Evolutionary conservation across 2,329 filamentous ascomycete genomes (phyloP), one percentile per base, ranked within the genome.

Genomic region (Amphichorda felina): DNA sequence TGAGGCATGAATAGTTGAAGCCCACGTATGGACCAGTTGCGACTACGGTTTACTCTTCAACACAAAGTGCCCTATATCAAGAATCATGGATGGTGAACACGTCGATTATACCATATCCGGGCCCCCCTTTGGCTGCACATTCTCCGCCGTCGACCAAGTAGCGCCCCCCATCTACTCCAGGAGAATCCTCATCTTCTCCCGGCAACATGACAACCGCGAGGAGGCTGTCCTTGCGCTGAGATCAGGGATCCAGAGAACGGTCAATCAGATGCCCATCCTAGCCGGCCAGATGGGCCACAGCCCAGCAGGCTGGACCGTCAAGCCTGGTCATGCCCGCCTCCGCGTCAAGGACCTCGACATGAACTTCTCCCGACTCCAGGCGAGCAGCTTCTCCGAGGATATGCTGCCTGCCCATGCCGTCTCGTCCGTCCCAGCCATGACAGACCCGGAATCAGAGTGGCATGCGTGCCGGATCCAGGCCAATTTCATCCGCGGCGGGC

Each of bases 71-170:
- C n/a, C n/a, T n/a, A n/a, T n/a, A n/a, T n/a, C n/a, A n/a, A n/a
- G n/a, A n/a, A 32, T 8, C 17, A 32, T 32, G 30, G 15, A 17
- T 21, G 30, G 17, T n/a, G n/a, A n/a, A 32, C 8, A 8, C 8
- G 17, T 32, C 17, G 30, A 32, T n/a, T 16, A 32, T 15, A 5
- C 11, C 15, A 17, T 32, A 8, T 32, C 30, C 10, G 30, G 30
- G 15, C 30, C 30, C 11, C 8, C 30, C 8, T 32, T 32, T 16
- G 11, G 8, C 7, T 32, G 30, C 17, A 17, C 6, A 8, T 32
- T 32, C 15, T 32, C 30, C 8, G 7, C 30, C n/a, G 30, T 32
- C 8, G 30, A 32, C 30, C 30, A 32, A n/a, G 30, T 32, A 8
- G 16, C 30, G 8, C 30, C 30, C 6, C 30, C 30, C 5, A 32